Percentiles rank a stretch among this genome's conserved stretches.
Evolutionary conservation across 306 rosid genomes (phyloP).

Genomic region (Malus domestica): DNA sequence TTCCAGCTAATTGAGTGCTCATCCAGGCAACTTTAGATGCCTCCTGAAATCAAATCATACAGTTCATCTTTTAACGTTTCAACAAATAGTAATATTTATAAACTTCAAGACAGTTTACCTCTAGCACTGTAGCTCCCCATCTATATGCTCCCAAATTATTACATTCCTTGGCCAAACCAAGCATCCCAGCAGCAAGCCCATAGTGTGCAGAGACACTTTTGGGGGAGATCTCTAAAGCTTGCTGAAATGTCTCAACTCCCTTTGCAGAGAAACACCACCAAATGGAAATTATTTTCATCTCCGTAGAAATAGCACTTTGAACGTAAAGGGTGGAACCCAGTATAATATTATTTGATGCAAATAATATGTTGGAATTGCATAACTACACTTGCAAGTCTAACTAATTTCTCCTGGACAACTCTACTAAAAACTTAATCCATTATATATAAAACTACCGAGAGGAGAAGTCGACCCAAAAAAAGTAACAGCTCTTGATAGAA

Average conservation of each 20-base stretch:
- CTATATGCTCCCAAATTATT: slow-evolving; percentile 64
- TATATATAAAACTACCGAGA: not conserved
- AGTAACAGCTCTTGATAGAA: not conserved
- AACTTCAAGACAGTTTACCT: slow-evolving; percentile 42
- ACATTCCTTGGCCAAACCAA: slow-evolving; percentile 71
- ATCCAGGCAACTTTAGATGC: slow-evolving; percentile 58
- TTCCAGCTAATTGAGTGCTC: slow-evolving; percentile 50
- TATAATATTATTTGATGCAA: not conserved
- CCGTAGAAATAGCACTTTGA: not conserved
- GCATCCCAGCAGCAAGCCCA: slow-evolving; percentile 86
- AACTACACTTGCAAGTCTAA: not conserved
- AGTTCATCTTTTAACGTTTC: slow-evolving; percentile 12
- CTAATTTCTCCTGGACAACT: not conserved
- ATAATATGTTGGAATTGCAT: not conserved
- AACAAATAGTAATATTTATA: not conserved
- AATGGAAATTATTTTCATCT: not conserved
- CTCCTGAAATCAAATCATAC: slow-evolving; percentile 52
- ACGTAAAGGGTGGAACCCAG: not conserved
- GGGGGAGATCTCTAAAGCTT: slow-evolving; percentile 66
- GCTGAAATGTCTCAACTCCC: slow-evolving; percentile 84
- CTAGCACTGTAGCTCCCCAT: slow-evolving; percentile 76
- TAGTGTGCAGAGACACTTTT: slow-evolving; percentile 62
- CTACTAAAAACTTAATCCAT: not conserved
- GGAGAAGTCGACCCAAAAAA: not conserved
- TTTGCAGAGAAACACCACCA: slow-evolving; percentile 30